Evolutionary conservation across 257 asterid genomes (phyloP).

Genomic region (Lycium barbarum): DNA sequence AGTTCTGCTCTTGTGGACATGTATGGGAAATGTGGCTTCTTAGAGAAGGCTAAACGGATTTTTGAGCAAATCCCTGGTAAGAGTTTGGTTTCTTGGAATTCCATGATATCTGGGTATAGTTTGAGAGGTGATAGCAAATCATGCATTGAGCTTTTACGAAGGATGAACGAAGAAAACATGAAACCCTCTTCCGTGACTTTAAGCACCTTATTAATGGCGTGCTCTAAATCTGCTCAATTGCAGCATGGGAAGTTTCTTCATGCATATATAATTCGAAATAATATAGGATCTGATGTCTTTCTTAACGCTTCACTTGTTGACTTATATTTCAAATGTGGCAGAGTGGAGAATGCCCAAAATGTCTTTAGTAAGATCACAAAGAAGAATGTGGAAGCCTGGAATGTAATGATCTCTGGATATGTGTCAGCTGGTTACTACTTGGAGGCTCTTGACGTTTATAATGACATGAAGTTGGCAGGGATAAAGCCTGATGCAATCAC

Average conservation of each 20-base stretch:
- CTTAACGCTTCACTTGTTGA: slow-evolving; percentile 65
- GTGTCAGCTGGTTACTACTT: slow-evolving; percentile 68
- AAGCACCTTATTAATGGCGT: slow-evolving; percentile 61
- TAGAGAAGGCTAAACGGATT: slow-evolving; percentile 62
- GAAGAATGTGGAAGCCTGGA: slow-evolving; percentile 61
- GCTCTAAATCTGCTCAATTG: slow-evolving; percentile 66
- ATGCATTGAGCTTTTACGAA: slow-evolving; percentile 55
- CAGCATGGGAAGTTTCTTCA: slow-evolving; percentile 68
- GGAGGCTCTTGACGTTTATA: slow-evolving; percentile 67
- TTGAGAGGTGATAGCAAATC: slow-evolving; percentile 64
- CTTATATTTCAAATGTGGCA: slow-evolving; percentile 74
- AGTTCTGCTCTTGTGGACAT: slow-evolving; percentile 77
- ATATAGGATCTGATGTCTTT: slow-evolving; percentile 47
- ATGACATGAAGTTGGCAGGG: slow-evolving; percentile 55
- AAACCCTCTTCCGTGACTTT: slow-evolving; percentile 63
- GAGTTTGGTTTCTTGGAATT: slow-evolving; percentile 80
- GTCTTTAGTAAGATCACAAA: slow-evolving; percentile 52
- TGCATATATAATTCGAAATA: slow-evolving; percentile 57
- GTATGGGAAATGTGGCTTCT: slow-evolving; percentile 81
- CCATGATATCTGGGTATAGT: slow-evolving; percentile 74
- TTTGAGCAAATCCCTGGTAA: slow-evolving; percentile 58
- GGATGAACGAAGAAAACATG: slow-evolving; percentile 55
- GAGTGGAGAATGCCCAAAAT: slow-evolving; percentile 48
- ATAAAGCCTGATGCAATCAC: slow-evolving; percentile 68
- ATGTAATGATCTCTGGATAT: slow-evolving; percentile 84